Conservation (phyloP, 441 rosid genomes). For the Manihot esculenta region DNA sequence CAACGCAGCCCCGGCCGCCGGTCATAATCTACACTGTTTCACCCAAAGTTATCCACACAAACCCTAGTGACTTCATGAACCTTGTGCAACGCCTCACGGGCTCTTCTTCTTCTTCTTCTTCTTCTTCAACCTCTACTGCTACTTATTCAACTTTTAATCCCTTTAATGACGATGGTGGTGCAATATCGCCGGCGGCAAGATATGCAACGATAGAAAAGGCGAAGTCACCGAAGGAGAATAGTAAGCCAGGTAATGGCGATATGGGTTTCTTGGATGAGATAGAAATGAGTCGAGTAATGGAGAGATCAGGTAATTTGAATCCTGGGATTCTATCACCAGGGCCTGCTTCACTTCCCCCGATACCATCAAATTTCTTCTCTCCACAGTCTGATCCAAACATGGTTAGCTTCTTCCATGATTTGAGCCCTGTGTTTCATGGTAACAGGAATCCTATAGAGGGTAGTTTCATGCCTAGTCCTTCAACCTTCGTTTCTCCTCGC, state of each 20-base stretch:
- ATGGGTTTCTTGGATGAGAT: constrained; percentile 40
- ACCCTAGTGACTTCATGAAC: constrained; percentile 73
- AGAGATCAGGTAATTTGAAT: constrained; percentile 33
- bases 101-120: constrained; percentile 26
- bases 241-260: constrained; percentile 15
- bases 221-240: constrained; percentile 35
- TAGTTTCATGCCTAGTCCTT: constrained; percentile 58
- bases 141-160: constrained; percentile 17
- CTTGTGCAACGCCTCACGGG: constrained; percentile 84
- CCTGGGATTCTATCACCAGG: constrained; percentile 78
- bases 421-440: constrained; percentile 59
- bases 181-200: constrained; percentile 74
- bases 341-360: constrained; percentile 58
- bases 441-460: constrained; percentile 48
- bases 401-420: constrained; percentile 53
- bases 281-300: constrained; percentile 38
- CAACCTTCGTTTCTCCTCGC: constrained; percentile 44
- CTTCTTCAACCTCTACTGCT: not conserved
- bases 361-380: constrained; percentile 66
- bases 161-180: constrained; percentile 34
- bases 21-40: constrained; percentile 84
- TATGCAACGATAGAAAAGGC: constrained; percentile 61
- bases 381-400: constrained; percentile 50
- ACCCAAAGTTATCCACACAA: constrained; percentile 73
- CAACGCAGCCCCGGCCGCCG: constrained; percentile 51